A percentile compares a stretch with the other conserved stretches of the same genome.
These are phyloP conservation scores for Lupinus albus DNA, from an alignment of 306 rosid genomes.

Conservation along the genomic window DNA sequence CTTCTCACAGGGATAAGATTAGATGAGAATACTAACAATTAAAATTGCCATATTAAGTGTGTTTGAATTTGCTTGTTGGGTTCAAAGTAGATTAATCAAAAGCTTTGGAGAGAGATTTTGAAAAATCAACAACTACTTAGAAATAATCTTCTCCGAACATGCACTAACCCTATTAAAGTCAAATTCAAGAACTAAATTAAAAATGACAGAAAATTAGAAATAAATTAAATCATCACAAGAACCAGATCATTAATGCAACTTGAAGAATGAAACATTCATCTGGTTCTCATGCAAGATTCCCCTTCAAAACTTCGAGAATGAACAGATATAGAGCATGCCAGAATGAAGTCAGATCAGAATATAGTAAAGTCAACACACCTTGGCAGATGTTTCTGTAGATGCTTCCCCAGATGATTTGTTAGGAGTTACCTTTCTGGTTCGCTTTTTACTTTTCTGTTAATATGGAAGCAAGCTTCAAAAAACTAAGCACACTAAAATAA, in stretches of 20 bases:
- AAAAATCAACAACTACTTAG: background rate
- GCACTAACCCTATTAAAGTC: background rate
- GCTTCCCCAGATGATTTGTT: slow-evolving; percentile 65
- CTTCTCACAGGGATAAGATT: background rate
- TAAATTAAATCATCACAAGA: too few species aligned
- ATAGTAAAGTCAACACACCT: slow-evolving; percentile 54
- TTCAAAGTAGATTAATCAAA: background rate
- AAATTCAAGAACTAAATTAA: background rate
- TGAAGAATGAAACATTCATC: background rate
- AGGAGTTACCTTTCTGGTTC: slow-evolving; percentile 62
- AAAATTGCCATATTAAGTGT: background rate
- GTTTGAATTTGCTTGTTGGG: background rate
- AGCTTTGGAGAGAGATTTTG: background rate
- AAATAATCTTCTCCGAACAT: background rate
- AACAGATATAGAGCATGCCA: background rate
- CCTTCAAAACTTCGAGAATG: background rate
- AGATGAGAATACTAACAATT: background rate
- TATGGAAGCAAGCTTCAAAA: slow-evolving; percentile 40
- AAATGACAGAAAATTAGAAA: background rate
- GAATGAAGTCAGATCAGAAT: background rate
- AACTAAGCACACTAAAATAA: background rate
- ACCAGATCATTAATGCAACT: too few species aligned
- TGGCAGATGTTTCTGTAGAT: slow-evolving; percentile 62
- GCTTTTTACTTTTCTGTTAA: slow-evolving; percentile 78
- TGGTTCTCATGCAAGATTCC: background rate